These are phyloP conservation scores for Cryphonectria naterciae DNA, from an alignment of 2,329 filamentous ascomycete genomes.

Conservation along the genomic window DNA sequence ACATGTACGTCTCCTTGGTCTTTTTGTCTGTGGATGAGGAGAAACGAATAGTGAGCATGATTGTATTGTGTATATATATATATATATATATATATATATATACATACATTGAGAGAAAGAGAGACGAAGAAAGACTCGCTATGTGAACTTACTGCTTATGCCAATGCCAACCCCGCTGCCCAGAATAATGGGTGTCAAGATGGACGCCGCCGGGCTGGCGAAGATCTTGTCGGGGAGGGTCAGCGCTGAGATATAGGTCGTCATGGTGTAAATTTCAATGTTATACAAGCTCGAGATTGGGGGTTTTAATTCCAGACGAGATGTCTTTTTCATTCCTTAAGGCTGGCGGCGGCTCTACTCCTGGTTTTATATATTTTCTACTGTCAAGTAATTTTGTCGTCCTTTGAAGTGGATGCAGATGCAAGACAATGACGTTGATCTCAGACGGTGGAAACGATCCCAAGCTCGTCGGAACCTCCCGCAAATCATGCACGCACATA, in stretches of 20 bases:
- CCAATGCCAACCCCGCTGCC: slow-evolving; percentile 74
- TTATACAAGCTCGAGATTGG: not conserved
- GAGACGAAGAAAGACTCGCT: slow-evolving; percentile 12
- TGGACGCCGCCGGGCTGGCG: slow-evolving; percentile 70
- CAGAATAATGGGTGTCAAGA: slow-evolving; percentile 74
- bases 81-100: not conserved
- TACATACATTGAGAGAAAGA: not conserved
- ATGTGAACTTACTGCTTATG: slow-evolving; percentile 59
- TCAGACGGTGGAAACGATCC: not conserved
- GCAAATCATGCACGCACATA: not conserved
- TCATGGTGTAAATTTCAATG: slow-evolving; percentile 60
- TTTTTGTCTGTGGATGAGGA: slow-evolving; percentile 32
- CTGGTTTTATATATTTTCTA: not conserved
- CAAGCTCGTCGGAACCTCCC: not conserved
- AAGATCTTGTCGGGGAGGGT: slow-evolving; percentile 77
- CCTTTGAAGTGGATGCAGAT: slow-evolving; percentile 1
- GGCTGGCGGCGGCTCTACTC: not conserved
- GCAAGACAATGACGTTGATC: not conserved
- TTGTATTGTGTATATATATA: not conserved
- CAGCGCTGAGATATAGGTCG: slow-evolving; percentile 74
- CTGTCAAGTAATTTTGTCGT: not conserved
- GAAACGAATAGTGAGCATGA: not conserved
- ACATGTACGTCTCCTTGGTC: slow-evolving; percentile 65
- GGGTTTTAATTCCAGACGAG: not conserved
- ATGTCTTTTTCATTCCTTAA: not conserved